These are phyloP conservation scores for Panicum miliaceum DNA, from an alignment of 176 grass and related monocot genomes.

Conservation along the genomic window DNA sequence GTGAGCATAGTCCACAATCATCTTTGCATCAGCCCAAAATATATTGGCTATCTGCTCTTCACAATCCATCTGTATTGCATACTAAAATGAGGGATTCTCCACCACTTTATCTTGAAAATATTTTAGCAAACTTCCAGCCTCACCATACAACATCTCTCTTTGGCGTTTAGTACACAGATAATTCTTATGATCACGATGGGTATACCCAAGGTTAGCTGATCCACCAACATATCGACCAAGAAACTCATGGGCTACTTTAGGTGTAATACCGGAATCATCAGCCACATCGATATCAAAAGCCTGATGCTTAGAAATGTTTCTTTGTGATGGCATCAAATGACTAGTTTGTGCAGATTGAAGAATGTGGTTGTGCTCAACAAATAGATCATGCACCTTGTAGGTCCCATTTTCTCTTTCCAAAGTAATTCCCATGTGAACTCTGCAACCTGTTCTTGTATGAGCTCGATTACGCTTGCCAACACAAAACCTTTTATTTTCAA, in stretches of 20 bases:
- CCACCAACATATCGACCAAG: not conserved
- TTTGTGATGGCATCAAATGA: not conserved
- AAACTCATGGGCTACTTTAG: slow-evolving; percentile 7
- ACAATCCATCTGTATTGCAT: no score
- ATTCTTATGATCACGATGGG: no score
- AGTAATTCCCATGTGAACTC: slow-evolving; percentile 27
- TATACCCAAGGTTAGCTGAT: no score
- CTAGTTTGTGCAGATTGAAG: not conserved
- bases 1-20: no score
- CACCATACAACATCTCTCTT: no score
- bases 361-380: not conserved
- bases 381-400: slow-evolving; percentile 7
- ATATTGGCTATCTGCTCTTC: no score
- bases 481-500: not conserved
- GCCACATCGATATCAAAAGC: not conserved
- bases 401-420: slow-evolving; percentile 10
- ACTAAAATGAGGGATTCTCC: no score
- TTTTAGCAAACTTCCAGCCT: no score
- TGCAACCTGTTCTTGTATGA: not conserved
- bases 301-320: not conserved
- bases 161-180: no score
- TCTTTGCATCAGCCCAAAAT: no score
- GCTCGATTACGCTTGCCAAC: not conserved
- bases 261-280: not conserved
- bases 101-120: no score